Conservation (phyloP, 768 basidiomycete genomes). For the Suillus tomentosus region DNA sequence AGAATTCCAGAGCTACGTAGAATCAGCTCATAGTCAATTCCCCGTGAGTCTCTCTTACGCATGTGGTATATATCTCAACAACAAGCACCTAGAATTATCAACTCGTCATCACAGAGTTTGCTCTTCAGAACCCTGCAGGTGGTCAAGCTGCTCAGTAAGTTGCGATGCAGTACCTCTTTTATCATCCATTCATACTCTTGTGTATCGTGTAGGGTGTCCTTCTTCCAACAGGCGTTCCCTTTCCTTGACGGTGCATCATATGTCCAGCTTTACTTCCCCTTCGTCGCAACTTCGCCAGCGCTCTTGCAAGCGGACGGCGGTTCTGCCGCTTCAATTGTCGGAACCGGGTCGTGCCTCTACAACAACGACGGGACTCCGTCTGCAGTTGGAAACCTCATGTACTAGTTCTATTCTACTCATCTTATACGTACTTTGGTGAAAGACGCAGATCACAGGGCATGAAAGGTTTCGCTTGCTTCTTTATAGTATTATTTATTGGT, state of each 20-base stretch:
- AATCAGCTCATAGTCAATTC: conserved; percentile 30
- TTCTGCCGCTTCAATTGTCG: conserved; percentile 17
- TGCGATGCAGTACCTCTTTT: neutral
- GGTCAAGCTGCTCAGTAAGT: conserved; percentile 34
- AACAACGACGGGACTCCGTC: conserved; percentile 32
- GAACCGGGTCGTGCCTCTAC: conserved; percentile 36
- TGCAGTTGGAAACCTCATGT: conserved; percentile 27
- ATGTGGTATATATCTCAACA: conserved; percentile 13
- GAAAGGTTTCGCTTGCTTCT: neutral
- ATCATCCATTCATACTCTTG: conserved; percentile 4
- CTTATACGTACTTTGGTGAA: neutral
- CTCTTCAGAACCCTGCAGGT: conserved; percentile 33
- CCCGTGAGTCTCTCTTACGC: conserved; percentile 21
- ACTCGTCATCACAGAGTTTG: conserved; percentile 36
- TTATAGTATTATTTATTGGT: neutral
- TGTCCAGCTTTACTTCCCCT: conserved; percentile 39
- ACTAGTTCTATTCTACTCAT: conserved; percentile 6
- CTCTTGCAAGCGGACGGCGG: conserved; percentile 26
- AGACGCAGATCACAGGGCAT: neutral
- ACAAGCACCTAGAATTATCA: conserved; percentile 18
- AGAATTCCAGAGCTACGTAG: conserved; percentile 31
- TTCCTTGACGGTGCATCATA: conserved; percentile 38
- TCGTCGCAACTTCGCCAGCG: conserved; percentile 35
- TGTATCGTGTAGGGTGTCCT: conserved; percentile 27
- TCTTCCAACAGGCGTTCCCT: conserved; percentile 35